Conservation (phyloP, 2,329 filamentous ascomycete species). For the Xylaria sp. region DNA sequence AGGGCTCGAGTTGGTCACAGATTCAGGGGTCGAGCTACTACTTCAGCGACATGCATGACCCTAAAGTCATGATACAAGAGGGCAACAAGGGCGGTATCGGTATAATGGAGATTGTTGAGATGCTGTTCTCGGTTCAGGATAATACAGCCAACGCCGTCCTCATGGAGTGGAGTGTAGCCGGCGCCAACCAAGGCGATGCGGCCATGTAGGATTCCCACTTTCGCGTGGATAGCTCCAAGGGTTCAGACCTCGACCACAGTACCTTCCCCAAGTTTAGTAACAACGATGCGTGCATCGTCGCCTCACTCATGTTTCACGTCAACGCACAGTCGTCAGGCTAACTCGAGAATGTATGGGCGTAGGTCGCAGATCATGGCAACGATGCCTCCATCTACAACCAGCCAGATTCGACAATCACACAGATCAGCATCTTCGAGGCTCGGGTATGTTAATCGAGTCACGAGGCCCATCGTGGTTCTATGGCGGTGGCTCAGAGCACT, state of each 20-base stretch:
- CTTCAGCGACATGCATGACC: conserved; percentile 47
- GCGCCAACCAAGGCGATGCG: neutral
- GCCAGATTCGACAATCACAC: no score
- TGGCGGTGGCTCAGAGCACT: conserved; percentile 54
- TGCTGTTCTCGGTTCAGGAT: conserved; percentile 70
- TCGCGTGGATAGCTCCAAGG: conserved; percentile 72
- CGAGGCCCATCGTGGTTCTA: conserved; percentile 61
- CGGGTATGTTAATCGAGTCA: conserved; percentile 45
- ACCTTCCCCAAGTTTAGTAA: conserved; percentile 46
- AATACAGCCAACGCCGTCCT: conserved; percentile 70
- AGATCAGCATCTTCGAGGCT: neutral
- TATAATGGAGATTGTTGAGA: conserved; percentile 70
- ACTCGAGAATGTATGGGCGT: conserved; percentile 65
- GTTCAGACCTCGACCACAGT: conserved; percentile 68
- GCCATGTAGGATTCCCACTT: conserved; percentile 59
- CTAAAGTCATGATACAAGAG: conserved; percentile 69
- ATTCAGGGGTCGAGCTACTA: conserved; percentile 64
- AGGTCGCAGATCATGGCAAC: conserved; percentile 66
- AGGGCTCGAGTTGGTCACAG: no score
- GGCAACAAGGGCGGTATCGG: conserved; percentile 66
- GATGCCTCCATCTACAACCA: neutral
- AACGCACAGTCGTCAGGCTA: conserved; percentile 53
- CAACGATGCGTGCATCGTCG: conserved; percentile 63
- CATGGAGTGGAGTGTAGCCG: conserved; percentile 68
- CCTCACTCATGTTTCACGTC: conserved; percentile 58